These are phyloP conservation scores for Pseudohalonectria lignicola DNA, from an alignment of 2,329 filamentous ascomycete species.

Conservation along the genomic window DNA sequence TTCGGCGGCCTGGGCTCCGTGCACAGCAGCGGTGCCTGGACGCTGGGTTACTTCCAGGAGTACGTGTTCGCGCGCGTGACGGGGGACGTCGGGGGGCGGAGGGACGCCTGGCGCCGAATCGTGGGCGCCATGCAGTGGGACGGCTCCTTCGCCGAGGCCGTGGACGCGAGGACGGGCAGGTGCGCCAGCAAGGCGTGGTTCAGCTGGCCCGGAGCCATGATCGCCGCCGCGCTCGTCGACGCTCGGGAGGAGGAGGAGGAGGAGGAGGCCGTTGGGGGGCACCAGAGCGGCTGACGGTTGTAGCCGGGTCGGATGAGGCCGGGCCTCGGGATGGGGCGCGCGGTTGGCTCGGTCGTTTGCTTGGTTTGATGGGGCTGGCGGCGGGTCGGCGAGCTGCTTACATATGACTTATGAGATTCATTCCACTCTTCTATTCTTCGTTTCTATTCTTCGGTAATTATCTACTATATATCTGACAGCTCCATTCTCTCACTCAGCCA, in stretches of 20 bases:
- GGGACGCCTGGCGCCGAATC: slow-evolving; percentile 8
- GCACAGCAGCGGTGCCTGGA: slow-evolving; percentile 9
- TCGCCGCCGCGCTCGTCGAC: slow-evolving; percentile 3
- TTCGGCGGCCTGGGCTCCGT: slow-evolving; percentile 10
- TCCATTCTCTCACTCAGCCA: no score
- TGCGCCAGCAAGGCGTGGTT: slow-evolving; percentile 13
- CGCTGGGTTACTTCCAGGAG: slow-evolving; percentile 11
- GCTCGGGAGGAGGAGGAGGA: neutral
- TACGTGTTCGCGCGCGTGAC: slow-evolving; percentile 7
- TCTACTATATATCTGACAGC: no score
- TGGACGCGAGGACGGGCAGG: slow-evolving; percentile 6
- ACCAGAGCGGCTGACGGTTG: no score
- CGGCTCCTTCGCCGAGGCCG: slow-evolving; percentile 10
- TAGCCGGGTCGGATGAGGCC: no score
- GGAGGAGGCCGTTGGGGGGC: neutral
- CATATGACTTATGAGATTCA: no score
- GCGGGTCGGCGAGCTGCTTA: no score
- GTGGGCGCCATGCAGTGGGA: slow-evolving; percentile 10
- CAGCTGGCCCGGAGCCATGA: slow-evolving; percentile 11
- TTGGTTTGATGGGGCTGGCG: no score
- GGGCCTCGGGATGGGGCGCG: no score
- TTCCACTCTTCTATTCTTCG: no score
- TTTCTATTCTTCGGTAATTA: no score
- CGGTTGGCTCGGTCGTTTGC: no score
- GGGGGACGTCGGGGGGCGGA: neutral